Percentiles rank a stretch among this genome's conserved stretches.
phyloP scores from a whole-genome alignment of 164 flowering plant species.

The Nymphaea thermarum region DNA sequence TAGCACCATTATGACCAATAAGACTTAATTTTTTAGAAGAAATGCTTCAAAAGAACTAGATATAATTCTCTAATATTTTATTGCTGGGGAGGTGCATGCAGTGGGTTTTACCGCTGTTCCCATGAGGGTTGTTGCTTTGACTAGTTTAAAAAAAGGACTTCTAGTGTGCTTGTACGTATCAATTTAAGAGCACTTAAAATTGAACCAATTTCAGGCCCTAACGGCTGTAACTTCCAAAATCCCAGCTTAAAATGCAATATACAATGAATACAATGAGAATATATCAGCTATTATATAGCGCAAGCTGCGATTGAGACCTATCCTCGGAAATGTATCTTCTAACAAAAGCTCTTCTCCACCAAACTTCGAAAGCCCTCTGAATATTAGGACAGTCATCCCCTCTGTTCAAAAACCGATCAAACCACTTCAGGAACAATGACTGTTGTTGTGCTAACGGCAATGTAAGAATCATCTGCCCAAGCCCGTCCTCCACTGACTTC shows the following conservation, averaged over 20 bases:
- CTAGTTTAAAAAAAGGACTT: no score
- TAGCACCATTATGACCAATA: neutral
- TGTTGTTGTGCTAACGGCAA: conserved; percentile 73
- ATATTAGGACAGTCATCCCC: conserved; percentile 91
- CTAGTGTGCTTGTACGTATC: neutral
- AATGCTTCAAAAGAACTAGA: no score
- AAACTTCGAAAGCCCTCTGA: conserved; percentile 77
- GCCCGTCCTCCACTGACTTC: conserved; percentile 78
- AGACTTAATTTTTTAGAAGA: neutral
- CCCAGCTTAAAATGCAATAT: neutral
- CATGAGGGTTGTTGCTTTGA: no score
- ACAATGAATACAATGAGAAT: neutral
- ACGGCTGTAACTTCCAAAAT: neutral
- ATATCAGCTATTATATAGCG: conserved; percentile 2
- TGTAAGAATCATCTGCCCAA: conserved; percentile 77
- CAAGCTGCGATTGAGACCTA: conserved; percentile 11
- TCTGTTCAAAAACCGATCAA: conserved; percentile 57
- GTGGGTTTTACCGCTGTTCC: no score
- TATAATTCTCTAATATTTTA: no score
- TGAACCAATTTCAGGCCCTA: neutral
- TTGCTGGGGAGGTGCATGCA: no score
- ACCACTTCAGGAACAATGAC: conserved; percentile 58
- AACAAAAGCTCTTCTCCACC: conserved; percentile 94
- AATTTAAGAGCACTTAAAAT: neutral
- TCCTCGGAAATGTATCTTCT: conserved; percentile 33